These are phyloP conservation scores for Gossypium sturtianum DNA, from an alignment of 345 rosid genomes.

Conservation along the genomic window DNA sequence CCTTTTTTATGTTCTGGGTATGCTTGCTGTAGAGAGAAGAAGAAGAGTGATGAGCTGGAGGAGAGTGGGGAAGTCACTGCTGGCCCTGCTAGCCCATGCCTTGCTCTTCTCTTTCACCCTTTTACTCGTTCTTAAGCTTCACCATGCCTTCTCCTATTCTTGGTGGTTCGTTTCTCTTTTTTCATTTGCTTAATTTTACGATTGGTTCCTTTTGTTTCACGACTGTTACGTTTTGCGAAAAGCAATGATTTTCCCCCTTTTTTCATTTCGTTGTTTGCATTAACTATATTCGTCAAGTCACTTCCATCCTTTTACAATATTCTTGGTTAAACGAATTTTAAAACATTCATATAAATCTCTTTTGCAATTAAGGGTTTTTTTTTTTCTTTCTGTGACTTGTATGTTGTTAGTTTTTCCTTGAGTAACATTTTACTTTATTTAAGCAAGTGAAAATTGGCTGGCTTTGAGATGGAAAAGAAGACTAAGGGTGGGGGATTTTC, in stretches of 20 bases:
- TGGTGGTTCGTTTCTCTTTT: slow-evolving; percentile 63
- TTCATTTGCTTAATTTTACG: background rate
- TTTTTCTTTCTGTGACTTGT: background rate
- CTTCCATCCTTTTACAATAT: background rate
- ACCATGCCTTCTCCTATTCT: slow-evolving; percentile 41
- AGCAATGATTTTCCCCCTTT: background rate
- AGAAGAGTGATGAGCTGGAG: slow-evolving; percentile 69
- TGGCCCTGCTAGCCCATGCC: slow-evolving; percentile 55
- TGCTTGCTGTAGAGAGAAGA: slow-evolving; percentile 44
- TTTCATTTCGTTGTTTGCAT: background rate
- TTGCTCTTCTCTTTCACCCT: slow-evolving; percentile 79
- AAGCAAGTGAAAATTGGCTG: background rate
- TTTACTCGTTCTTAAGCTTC: slow-evolving; percentile 70
- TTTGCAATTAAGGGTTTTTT: background rate
- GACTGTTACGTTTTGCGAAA: background rate
- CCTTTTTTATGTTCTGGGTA: background rate
- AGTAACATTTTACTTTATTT: background rate
- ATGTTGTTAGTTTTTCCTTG: background rate
- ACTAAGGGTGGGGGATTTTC: background rate
- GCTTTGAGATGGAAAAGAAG: background rate
- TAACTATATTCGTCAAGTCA: background rate
- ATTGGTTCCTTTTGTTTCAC: background rate
- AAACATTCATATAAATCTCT: background rate
- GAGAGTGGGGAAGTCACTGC: slow-evolving; percentile 65
- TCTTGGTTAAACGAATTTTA: background rate